Evolutionary conservation across 305 asterid species (phyloP), one percentile per base, ranked within the genome.

Genomic region (Andrographis paniculata): DNA sequence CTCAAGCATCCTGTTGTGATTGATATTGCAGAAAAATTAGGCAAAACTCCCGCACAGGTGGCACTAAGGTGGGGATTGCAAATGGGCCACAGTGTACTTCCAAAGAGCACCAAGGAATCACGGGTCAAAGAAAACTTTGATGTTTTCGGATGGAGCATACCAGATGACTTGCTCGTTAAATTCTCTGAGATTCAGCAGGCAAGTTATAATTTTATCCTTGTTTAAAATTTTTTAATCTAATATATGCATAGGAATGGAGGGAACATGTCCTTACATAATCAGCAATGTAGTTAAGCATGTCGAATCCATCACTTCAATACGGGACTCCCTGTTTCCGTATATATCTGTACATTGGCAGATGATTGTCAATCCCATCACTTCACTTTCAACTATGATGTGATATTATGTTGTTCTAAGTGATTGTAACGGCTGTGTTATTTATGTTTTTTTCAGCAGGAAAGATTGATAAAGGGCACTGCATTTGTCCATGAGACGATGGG

Each of bases 11-110:
- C 88, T 24, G 65, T 76, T 46, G 10, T 80, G 39, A 43, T 47
- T 23, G n/a, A 52, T 17, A 56, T 60, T 42, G 95, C 95, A 0
- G 71, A 78, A 56, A 73, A 75, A 45, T 60, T 77, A 37, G 88
- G 88, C 6, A 84, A 80, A 60, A 78, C 82, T 42, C 80, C 95
- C 11, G 95, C 85, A 35, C 94, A 79, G 71, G 66, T 87, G 60
- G 78, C 91, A 14, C 68, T 87, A 37, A 69, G 95, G 4, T 87
- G 95, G 96, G 95, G 87, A 15, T 52, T 78, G 59, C 91, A 87
- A 67, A 67, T 55, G 78, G 93, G 91, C 16, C 61, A 70, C 31
- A 78, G 96, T 39, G 79, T 84, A 10, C 84, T 87, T 47, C 94
- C 95, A 1, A 87, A 87, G 63, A 87, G 96, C 57, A 72, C 77